Base-by-base conservation (phyloP, 768 basidiomycete species). In the Lactarius hatsudake region DNA sequence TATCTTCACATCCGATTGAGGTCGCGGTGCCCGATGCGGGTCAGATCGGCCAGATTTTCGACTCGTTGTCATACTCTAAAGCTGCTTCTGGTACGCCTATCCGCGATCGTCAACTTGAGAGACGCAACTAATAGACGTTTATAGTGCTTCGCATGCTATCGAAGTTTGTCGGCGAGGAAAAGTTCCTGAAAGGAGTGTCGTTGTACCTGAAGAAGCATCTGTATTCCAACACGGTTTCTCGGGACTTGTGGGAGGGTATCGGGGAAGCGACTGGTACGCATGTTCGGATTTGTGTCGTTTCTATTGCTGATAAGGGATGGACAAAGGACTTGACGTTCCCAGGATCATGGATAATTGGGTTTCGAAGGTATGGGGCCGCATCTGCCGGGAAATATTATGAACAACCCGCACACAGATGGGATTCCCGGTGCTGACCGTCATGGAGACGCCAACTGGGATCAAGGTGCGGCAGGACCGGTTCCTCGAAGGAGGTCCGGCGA, bases 331-430 rank as follows among this genome's bases (percentile, higher is more conserved):
- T 26, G 87, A 97, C 71, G 83, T 96, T 45, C 81, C 89, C 2
- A 81, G 82, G 59, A 81, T 98, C 71, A 95, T 98, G 92, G 86
- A 92, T 65, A 90, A 90, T 74, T 98, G 96, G 96, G 89, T 94
- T 48, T 84, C 86, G 62, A 91, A 93, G 82, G 89, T 87, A 38
- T 6, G 72, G 61, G 38, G 36, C n/a, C 1, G 28, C 57, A 3
- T 13, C 40, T 23, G 23, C 12, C 51, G 12, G 40, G 23, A 48
- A 36, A 42, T 8, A 30, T 48, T 30, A 32, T 32, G 58, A 26
- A 57, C 26, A 42, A 32, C 55, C 5, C 23, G 6, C 34, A 40
- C 64, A 55, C 58, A 83, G 84, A 81, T 85, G 65, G 97, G 97
- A 18, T 98, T 89, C 81, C 97, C 97, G 1, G 87, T 98, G 30